Conservation (phyloP, 257 asterid species). For the Gentiana dahurica region DNA sequence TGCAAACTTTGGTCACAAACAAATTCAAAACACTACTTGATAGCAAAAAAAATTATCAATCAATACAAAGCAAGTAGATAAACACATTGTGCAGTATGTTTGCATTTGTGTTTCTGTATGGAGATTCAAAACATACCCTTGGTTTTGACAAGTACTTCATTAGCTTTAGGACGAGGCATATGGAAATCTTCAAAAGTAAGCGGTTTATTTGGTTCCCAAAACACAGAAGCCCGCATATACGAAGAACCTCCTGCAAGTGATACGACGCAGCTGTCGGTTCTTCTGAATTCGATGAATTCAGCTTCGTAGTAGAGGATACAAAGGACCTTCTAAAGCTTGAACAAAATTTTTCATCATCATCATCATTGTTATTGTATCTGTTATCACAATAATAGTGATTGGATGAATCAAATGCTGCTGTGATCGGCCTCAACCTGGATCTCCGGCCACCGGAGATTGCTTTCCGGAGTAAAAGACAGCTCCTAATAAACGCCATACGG, state of each 20-base stretch:
- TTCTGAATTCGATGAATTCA: constrained; percentile 12
- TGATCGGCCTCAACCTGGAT: constrained; percentile 7
- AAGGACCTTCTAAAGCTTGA: constrained; percentile 9
- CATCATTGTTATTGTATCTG: constrained; percentile 1
- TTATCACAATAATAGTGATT: neutral
- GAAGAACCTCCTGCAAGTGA: constrained; percentile 61
- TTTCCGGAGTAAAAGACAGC: constrained; percentile 35
- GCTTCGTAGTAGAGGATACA: neutral
- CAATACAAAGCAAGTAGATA: no score
- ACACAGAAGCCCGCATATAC: constrained; percentile 81
- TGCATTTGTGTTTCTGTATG: no score
- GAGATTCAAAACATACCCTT: constrained; percentile 39
- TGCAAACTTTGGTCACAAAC: no score
- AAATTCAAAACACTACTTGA: no score
- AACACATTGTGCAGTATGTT: no score
- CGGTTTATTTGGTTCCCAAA: constrained; percentile 79
- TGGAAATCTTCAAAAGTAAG: constrained; percentile 73
- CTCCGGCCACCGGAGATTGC: constrained; percentile 14
- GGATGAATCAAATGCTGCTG: constrained; percentile 2
- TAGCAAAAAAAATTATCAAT: no score
- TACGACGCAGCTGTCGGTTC: constrained; percentile 35
- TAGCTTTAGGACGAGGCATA: constrained; percentile 92
- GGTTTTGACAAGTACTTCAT: constrained; percentile 82
- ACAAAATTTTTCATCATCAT: constrained; percentile 6
- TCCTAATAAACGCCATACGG: constrained; percentile 44